Base-by-base conservation (phyloP, 768 basidiomycete species). In the Lactarius trivialis region DNA sequence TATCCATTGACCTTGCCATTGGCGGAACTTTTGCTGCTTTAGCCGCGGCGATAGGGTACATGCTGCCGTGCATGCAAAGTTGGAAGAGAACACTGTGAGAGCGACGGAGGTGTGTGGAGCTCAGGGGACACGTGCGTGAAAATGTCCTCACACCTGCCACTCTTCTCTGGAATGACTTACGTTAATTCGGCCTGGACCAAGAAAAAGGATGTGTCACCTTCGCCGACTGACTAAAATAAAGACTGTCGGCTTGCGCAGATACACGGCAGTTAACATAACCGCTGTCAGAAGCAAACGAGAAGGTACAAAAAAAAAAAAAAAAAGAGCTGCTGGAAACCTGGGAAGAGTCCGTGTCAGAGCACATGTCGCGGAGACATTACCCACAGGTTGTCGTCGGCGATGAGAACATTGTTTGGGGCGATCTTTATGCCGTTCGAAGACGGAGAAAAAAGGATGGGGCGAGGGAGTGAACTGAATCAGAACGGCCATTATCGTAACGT, bases 401-500 rank as follows among this genome's bases (percentile, higher is more conserved):
- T 52, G 55, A 52, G 32, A 56, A 51, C 32, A 15, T 26, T 8
- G 21, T 3, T 15, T 24, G n/a, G 17, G 26, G 24, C 14, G 5
- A 9, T 37, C n/a, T 26, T 48, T 21, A 15, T 26, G 45, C 54
- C 43, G 45, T 24, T 55, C 8, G 37, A 56, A 41, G 24, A 14
- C 24, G 45, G 5, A 30, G 26, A 34, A 33, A 49, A 39, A 52
- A 48, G 12, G 33, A 11, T 4, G 8, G 6, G 1, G 17, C 19
- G 19, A n/a, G 39, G 17, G 8, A 17, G 26, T 11, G 28, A 28
- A 41, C 11, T 48, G 33, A 52, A 26, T 17, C 26, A 24, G 17
- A 39, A 36, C 28, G 41, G 17, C 24, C 17, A 30, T n/a, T 57
- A 52, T 52, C 50, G 56, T 62, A 61, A 61, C 6, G 12, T 48